phyloP scores from a whole-genome alignment of 2,329 filamentous ascomycete genomes.

The Epichloe sibirici region DNA sequence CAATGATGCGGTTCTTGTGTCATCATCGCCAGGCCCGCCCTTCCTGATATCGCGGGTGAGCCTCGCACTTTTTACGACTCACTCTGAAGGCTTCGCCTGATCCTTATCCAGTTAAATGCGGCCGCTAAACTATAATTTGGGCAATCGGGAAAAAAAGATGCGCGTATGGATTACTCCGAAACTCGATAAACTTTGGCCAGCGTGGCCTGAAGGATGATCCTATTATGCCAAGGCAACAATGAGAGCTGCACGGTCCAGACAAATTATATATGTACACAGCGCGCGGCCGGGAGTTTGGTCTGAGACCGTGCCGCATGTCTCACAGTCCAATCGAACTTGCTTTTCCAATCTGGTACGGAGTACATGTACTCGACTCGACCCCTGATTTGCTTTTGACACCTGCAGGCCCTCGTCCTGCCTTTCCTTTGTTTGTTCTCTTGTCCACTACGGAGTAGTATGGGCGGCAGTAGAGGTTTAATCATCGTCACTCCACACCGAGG shows the following conservation, averaged over 20 bases:
- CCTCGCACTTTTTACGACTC: too few species aligned
- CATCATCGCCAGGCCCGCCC: too few species aligned
- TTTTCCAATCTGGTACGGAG: too few species aligned
- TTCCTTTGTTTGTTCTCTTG: background rate
- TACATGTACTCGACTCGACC: too few species aligned
- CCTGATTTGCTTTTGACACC: too few species aligned
- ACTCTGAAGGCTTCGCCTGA: background rate
- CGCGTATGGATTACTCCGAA: background rate
- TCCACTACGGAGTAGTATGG: too few species aligned
- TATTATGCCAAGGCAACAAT: too few species aligned
- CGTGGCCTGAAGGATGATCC: background rate
- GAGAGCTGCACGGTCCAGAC: too few species aligned
- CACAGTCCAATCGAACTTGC: constrained; percentile 1
- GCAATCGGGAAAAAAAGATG: background rate
- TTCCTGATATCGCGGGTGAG: too few species aligned
- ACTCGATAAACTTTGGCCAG: background rate
- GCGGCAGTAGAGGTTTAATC: background rate
- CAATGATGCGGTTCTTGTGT: too few species aligned
- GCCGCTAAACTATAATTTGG: background rate
- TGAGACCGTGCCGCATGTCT: constrained; percentile 1
- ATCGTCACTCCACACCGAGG: background rate
- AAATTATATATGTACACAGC: too few species aligned
- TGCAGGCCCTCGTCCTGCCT: background rate
- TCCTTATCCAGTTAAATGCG: background rate
- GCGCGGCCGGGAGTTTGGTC: too few species aligned